Evolutionary conservation across 371 early-diverging fungal species (phyloP).

Genomic region (Fennellomyces sp.): DNA sequence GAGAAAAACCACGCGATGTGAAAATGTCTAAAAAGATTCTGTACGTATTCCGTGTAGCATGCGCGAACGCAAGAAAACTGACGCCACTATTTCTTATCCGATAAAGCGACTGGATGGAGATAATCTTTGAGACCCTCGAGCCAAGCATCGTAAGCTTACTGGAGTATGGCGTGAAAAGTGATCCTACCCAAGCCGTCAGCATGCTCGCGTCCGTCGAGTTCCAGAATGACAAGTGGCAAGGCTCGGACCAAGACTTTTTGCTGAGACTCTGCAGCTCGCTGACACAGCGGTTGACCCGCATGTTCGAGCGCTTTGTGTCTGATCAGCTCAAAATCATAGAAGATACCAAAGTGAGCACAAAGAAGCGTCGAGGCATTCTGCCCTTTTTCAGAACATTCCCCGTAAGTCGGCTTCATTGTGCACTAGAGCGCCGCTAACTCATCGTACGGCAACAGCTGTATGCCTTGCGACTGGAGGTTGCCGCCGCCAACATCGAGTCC

Average conservation of each 20-base stretch:
- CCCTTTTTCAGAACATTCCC: constrained; percentile 90
- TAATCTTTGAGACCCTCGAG: constrained; percentile 78
- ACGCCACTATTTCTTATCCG: background rate
- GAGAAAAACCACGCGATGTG: constrained; percentile 66
- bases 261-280: constrained; percentile 69
- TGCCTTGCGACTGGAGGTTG: constrained; percentile 74
- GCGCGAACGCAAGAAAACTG: no score
- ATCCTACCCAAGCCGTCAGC: constrained; percentile 77
- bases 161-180: constrained; percentile 81
- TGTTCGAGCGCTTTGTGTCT: constrained; percentile 83
- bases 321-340: constrained; percentile 92
- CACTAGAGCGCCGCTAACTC: background rate
- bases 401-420: constrained; percentile 27
- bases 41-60: constrained; percentile 30
- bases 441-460: constrained; percentile 51
- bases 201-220: constrained; percentile 86
- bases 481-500: constrained; percentile 52
- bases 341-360: constrained; percentile 86
- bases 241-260: constrained; percentile 67
- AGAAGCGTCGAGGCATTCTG: constrained; percentile 87
- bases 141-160: constrained; percentile 73
- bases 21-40: constrained; percentile 63
- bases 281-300: constrained; percentile 61
- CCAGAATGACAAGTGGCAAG: constrained; percentile 65
- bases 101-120: constrained; percentile 75